Percentiles rank a stretch among this genome's conserved stretches.
These are phyloP conservation scores for Scedosporium boydii DNA, from an alignment of 2,329 filamentous ascomycete genomes.

Conservation along the genomic window DNA sequence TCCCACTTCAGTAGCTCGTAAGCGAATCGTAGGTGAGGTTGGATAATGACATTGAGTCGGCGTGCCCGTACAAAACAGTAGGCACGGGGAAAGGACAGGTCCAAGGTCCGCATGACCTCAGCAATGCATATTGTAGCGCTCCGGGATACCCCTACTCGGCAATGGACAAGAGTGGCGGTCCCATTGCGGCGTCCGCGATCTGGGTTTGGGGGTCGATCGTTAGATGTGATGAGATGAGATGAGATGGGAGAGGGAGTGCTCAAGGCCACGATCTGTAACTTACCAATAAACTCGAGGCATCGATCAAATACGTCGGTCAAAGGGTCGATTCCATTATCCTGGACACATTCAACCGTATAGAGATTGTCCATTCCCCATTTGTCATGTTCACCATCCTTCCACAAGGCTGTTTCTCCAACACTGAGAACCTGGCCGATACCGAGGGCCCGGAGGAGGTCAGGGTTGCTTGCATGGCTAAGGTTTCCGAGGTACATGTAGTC, in stretches of 20 bases:
- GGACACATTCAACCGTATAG: constrained; percentile 73
- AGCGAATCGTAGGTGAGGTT: constrained; percentile 88
- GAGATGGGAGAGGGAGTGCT: neutral
- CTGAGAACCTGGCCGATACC: constrained; percentile 85
- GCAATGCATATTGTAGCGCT: constrained; percentile 97
- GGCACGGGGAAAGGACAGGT: constrained; percentile 78
- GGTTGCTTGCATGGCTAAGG: constrained; percentile 87
- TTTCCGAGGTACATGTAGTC: constrained; percentile 97
- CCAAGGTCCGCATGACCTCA: constrained; percentile 82
- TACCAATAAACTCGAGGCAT: constrained; percentile 89
- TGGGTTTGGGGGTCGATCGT: constrained; percentile 23
- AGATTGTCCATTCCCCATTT: constrained; percentile 71
- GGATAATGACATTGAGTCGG: constrained; percentile 93
- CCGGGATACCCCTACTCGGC: constrained; percentile 87
- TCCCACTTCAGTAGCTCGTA: constrained; percentile 97
- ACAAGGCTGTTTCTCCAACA: constrained; percentile 80
- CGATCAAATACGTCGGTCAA: constrained; percentile 75
- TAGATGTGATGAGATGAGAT: neutral
- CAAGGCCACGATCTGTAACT: constrained; percentile 22
- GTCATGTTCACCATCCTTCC: constrained; percentile 62
- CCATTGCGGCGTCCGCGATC: constrained; percentile 69
- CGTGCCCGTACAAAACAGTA: constrained; percentile 95
- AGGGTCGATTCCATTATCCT: constrained; percentile 94
- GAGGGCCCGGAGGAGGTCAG: constrained; percentile 65
- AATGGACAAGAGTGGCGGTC: constrained; percentile 87